Evolutionary conservation across 495 filamentous ascomycete genomes (phyloP), one percentile per base, ranked within the genome.

Genomic region (Terfezia claveryi): DNA sequence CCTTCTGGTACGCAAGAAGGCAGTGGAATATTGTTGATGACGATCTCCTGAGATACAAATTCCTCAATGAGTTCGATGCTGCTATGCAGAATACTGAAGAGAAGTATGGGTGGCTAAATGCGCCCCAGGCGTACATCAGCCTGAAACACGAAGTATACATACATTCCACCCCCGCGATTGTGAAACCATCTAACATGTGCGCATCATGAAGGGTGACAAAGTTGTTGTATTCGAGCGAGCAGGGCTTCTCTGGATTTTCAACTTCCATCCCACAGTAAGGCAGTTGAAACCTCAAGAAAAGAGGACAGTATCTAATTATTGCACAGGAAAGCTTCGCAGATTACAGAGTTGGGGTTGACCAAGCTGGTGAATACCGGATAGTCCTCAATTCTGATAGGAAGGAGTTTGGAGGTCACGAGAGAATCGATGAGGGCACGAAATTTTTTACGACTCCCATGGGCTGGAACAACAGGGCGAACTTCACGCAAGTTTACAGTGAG

Each of bases 141-240:
- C 73, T 98, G 61, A 96, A 96, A 78, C 80, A 98, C 68, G 87
- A 98, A 65, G 71, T 63, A 38, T 91, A 96, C 69, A 96, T 96
- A 20, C 70, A 83, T 95, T 16, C 76, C 96, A 58, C 87, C 91
- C 52, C 96, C 95, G 67, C 91, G 71, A 78, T 91, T 27, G 91
- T 79, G 4, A 87, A 87, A 0, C 67, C 94, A 49, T 71, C 96
- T 37, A 96, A 84, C 76, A 77, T 94, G 60, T 96, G 96, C 74
- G 96, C 96, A 69, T 46, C 8, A 20, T 46, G 41, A 14, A 46
- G 66, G 71, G 64, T 41, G 91, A 98, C 69, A 98, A 96, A 71
- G 83, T 95, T 17, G 76, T 98, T 58, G 88, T 92, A 52, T 98
- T 96, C 67, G 91, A 98, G 71, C 79, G 91, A 23, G 91, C 79